Evolutionary conservation across 495 filamentous ascomycete species (phyloP).

Genomic region (Xylaria palmicola): DNA sequence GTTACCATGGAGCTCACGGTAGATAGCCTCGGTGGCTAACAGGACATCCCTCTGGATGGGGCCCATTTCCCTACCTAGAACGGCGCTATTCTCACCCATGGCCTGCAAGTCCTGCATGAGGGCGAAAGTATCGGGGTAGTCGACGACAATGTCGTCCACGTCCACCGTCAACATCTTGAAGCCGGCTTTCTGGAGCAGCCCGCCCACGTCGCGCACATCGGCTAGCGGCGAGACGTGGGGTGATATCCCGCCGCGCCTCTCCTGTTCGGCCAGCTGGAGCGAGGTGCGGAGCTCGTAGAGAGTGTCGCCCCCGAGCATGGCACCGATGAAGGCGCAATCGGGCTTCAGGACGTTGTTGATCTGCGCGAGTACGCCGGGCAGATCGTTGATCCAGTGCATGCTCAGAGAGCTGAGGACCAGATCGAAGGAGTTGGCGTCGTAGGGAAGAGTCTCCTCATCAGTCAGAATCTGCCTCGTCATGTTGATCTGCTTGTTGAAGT

Average conservation of each 20-base stretch:
- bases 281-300: slow-evolving; percentile 93
- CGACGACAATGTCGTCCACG: slow-evolving; percentile 93
- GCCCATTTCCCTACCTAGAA: slow-evolving; percentile 74
- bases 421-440: slow-evolving; percentile 75
- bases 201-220: slow-evolving; percentile 88
- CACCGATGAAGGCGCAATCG: slow-evolving; percentile 87
- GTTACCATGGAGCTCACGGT: slow-evolving; percentile 75
- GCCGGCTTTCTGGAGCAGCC: slow-evolving; percentile 78
- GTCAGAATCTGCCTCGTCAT: slow-evolving; percentile 70
- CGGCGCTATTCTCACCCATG: slow-evolving; percentile 91
- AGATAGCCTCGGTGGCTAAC: slow-evolving; percentile 85
- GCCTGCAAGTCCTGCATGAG: slow-evolving; percentile 91
- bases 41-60: slow-evolving; percentile 79
- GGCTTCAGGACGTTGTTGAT: slow-evolving; percentile 83
- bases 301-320: slow-evolving; percentile 94
- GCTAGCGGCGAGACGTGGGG: slow-evolving; percentile 87
- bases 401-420: slow-evolving; percentile 82
- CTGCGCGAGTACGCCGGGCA: slow-evolving; percentile 78
- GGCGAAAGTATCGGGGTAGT: slow-evolving; percentile 89
- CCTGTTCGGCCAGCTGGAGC: slow-evolving; percentile 87
- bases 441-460: slow-evolving; percentile 72
- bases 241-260: slow-evolving; percentile 81
- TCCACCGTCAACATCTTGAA: slow-evolving; percentile 97
- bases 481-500: slow-evolving; percentile 71
- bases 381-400: slow-evolving; percentile 97